Conservation (phyloP, 768 basidiomycete species). For the Tricholoma flavovirens region DNA sequence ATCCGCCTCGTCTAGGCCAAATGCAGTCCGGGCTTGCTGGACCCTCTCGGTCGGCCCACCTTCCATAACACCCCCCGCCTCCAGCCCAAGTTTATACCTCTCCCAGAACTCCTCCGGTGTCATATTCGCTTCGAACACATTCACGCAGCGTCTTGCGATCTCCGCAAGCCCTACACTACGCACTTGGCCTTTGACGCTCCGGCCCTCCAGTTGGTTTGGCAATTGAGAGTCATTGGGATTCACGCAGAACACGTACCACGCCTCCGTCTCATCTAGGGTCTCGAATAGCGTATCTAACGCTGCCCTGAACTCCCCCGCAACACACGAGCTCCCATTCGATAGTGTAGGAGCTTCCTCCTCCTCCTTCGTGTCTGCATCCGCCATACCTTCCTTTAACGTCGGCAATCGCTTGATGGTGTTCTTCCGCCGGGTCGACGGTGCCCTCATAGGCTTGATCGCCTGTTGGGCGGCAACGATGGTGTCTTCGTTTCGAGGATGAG, state of each 20-base stretch:
- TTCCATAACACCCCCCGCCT: conserved; percentile 48
- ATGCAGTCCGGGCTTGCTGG: conserved; percentile 48
- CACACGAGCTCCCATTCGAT: conserved; percentile 51
- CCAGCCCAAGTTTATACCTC: conserved; percentile 69
- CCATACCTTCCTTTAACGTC: conserved; percentile 40
- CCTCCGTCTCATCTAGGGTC: conserved; percentile 83
- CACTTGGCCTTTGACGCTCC: conserved; percentile 90
- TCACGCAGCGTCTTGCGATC: conserved; percentile 60
- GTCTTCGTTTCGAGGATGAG: conserved; percentile 88
- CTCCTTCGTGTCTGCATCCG: conserved; percentile 44
- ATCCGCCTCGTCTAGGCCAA: conserved; percentile 62
- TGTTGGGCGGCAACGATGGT: conserved; percentile 95
- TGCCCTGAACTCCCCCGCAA: conserved; percentile 83
- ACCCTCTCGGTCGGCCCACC: conserved; percentile 57
- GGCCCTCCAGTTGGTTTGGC: conserved; percentile 89
- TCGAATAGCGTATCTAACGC: conserved; percentile 84
- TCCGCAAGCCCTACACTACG: conserved; percentile 74
- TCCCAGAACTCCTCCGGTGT: conserved; percentile 82
- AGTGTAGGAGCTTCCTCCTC: conserved; percentile 41
- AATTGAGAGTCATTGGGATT: conserved; percentile 95
- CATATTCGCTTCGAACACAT: conserved; percentile 80
- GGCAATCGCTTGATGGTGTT: conserved; percentile 61
- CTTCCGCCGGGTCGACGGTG: conserved; percentile 85
- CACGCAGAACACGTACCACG: conserved; percentile 89
- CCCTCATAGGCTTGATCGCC: conserved; percentile 88